phyloP scores from a whole-genome alignment of 306 rosid species.

The Boehmeria nivea region DNA sequence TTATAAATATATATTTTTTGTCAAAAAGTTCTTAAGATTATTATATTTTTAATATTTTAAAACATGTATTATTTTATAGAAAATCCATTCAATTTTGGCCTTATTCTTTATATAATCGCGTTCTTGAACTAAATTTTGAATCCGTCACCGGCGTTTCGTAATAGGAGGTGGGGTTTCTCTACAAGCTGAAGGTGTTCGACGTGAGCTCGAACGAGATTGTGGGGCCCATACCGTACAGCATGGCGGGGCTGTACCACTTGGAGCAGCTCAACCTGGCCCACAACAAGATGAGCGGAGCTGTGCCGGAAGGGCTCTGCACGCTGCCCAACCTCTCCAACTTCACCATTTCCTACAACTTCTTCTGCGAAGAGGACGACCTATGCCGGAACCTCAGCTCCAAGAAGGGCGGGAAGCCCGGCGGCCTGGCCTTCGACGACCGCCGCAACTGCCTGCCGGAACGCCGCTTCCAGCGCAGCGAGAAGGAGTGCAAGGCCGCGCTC shows the following conservation, averaged over 20 bases:
- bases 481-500: slow-evolving; percentile 43
- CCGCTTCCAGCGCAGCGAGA: slow-evolving; percentile 53
- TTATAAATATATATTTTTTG: too few relatives aligned
- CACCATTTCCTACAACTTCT: slow-evolving; percentile 69
- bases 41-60: too few relatives aligned
- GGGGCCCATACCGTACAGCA: slow-evolving; percentile 81
- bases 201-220: slow-evolving; percentile 57
- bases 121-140: too few relatives aligned
- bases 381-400: slow-evolving; percentile 57
- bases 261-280: slow-evolving; percentile 70
- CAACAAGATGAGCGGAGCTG: slow-evolving; percentile 58
- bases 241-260: slow-evolving; percentile 71
- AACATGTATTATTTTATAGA: too few relatives aligned
- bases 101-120: too few relatives aligned
- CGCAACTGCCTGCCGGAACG: slow-evolving; percentile 66
- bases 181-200: slow-evolving; percentile 74
- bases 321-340: slow-evolving; percentile 67
- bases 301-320: slow-evolving; percentile 56
- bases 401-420: too few relatives aligned
- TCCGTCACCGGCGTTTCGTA: too few relatives aligned
- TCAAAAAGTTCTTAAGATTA: too few relatives aligned
- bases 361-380: slow-evolving; percentile 72
- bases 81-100: too few relatives aligned
- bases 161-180: slow-evolving; percentile 65
- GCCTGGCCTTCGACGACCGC: slow-evolving; percentile 48